Evolutionary conservation across 1,284 basidiomycete species (phyloP).

Genomic region (Taiwanofungus camphoratus): DNA sequence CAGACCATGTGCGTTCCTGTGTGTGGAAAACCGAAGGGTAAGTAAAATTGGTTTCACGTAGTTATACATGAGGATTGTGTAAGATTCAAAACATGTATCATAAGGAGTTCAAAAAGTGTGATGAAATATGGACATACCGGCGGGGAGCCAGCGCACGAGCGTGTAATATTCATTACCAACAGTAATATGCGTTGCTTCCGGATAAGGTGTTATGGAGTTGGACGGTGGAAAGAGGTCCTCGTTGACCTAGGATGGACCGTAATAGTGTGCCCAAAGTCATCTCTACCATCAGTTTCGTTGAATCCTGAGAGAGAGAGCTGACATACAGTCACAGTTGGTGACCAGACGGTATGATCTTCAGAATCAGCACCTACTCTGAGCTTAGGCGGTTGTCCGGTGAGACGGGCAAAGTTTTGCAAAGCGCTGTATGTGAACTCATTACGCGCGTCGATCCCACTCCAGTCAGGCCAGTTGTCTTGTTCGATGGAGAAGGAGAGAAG

Average conservation of each 20-base stretch:
- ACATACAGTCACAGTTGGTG: constrained; percentile 37
- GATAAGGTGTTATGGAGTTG: constrained; percentile 46
- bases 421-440: constrained; percentile 56
- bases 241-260: constrained; percentile 7
- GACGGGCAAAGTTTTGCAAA: constrained; percentile 45
- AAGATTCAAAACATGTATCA: too few species aligned
- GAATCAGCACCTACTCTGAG: constrained; percentile 61
- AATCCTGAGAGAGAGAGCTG: too few species aligned
- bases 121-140: constrained; percentile 5
- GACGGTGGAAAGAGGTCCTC: constrained; percentile 40
- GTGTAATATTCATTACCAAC: constrained; percentile 56
- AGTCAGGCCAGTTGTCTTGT: constrained; percentile 62
- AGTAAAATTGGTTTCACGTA: not conserved
- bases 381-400: constrained; percentile 51
- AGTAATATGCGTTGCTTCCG: constrained; percentile 49
- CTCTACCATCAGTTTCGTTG: too few species aligned
- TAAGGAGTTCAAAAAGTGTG: too few species aligned
- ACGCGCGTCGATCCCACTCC: constrained; percentile 43
- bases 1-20: constrained; percentile 53
- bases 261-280: too few species aligned
- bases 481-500: constrained; percentile 64
- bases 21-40: not conserved
- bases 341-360: constrained; percentile 57
- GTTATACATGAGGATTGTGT: not conserved
- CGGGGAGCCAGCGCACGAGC: constrained; percentile 47